phyloP scores from a whole-genome alignment of 345 rosid genomes.

The Pugionium cornutum region DNA sequence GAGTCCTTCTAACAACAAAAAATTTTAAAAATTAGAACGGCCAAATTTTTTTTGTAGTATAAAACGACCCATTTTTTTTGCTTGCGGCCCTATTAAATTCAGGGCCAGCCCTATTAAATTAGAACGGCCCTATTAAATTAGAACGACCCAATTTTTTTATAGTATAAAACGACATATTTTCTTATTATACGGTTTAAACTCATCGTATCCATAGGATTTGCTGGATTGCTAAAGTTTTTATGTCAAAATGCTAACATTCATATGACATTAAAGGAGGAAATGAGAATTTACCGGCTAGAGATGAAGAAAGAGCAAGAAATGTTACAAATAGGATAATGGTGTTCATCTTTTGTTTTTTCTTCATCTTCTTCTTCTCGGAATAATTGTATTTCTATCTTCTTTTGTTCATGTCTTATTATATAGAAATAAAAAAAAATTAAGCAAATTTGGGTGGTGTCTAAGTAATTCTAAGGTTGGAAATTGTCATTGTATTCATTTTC shows the following conservation, averaged over 20 bases:
- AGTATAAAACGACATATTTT: no score
- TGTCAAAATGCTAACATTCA: slow-evolving; percentile 12
- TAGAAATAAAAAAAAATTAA: not conserved
- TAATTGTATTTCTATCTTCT: not conserved
- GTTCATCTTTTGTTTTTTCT: slow-evolving; percentile 26
- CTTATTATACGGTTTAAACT: slow-evolving; percentile 15
- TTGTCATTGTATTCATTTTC: slow-evolving; percentile 12
- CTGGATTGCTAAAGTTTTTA: not conserved
- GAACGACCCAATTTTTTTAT: no score
- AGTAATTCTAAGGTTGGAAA: slow-evolving; percentile 15
- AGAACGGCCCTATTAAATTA: no score
- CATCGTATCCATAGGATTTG: not conserved
- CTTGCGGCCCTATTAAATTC: no score
- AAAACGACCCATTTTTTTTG: no score
- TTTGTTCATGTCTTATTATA: slow-evolving; percentile 14
- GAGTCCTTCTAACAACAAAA: no score
- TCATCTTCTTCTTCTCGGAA: slow-evolving; percentile 1
- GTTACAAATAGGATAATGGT: slow-evolving; percentile 18
- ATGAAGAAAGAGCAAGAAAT: slow-evolving; percentile 32
- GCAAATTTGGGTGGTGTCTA: not conserved
- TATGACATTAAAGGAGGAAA: not conserved
- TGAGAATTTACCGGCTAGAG: slow-evolving; percentile 27
- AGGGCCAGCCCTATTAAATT: not conserved
- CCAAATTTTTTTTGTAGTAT: no score
- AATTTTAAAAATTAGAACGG: no score